A percentile compares a stretch with the other conserved stretches of the same genome.
These are phyloP conservation scores for Trichoderma hamatum DNA, from an alignment of 2,329 filamentous ascomycete genomes.

Conservation along the genomic window DNA sequence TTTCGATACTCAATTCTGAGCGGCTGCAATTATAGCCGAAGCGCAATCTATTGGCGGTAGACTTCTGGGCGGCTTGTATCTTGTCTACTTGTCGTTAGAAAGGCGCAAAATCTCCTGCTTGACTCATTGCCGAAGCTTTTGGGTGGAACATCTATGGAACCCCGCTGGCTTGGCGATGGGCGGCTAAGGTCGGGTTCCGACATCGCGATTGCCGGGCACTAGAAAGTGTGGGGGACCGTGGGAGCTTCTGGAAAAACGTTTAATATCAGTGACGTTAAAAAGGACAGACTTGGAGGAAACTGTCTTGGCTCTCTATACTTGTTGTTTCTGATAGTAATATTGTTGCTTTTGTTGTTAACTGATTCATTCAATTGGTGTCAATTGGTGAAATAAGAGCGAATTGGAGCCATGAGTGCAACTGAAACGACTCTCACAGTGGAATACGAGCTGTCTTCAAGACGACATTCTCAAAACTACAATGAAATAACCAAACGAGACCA, in stretches of 20 bases:
- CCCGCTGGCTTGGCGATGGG: background rate
- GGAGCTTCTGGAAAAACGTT: background rate
- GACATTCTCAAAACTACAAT: background rate
- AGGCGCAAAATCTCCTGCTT: background rate
- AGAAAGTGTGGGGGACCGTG: background rate
- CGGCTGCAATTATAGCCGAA: slow-evolving; percentile 12
- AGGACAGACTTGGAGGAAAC: background rate
- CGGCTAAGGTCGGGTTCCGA: slow-evolving; percentile 16
- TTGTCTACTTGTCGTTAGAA: slow-evolving; percentile 9
- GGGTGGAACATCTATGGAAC: background rate
- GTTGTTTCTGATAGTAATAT: background rate
- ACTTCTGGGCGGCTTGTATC: background rate
- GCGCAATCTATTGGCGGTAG: background rate
- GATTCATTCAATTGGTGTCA: background rate
- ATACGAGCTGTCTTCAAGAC: background rate
- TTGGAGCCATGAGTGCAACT: slow-evolving; percentile 8
- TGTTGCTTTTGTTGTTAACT: background rate
- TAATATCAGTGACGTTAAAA: background rate
- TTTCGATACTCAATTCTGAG: background rate
- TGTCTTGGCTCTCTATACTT: background rate
- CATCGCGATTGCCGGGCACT: slow-evolving; percentile 6
- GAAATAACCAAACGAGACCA: background rate
- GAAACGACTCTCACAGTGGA: background rate
- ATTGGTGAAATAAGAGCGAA: background rate
- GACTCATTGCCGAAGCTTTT: slow-evolving; percentile 9